A percentile compares a stretch with the other conserved stretches of the same genome.
These are phyloP conservation scores for Xerocomus brunneocitrinus DNA, from an alignment of 768 basidiomycete species.

Conservation along the genomic window DNA sequence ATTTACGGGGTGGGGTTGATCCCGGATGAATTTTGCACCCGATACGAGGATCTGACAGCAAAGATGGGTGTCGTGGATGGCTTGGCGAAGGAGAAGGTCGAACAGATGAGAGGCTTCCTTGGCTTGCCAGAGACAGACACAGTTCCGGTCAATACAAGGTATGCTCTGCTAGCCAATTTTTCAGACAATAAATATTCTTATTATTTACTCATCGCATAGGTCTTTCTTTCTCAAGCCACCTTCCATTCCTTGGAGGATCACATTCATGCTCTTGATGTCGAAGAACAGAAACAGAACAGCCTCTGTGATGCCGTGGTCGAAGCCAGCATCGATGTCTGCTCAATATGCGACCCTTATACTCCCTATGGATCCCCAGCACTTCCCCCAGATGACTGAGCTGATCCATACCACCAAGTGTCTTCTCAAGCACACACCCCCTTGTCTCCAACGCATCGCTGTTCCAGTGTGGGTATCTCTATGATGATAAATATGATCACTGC, in stretches of 20 bases:
- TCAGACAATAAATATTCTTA: neutral
- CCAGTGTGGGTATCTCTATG: slow-evolving; percentile 69
- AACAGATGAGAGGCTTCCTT: slow-evolving; percentile 53
- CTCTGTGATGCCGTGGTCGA: slow-evolving; percentile 71
- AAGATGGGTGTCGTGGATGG: slow-evolving; percentile 57
- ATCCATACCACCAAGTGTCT: too few relatives aligned
- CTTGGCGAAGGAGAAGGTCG: slow-evolving; percentile 51
- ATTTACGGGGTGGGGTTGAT: slow-evolving; percentile 85
- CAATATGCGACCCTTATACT: slow-evolving; percentile 65
- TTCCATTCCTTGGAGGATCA: slow-evolving; percentile 92
- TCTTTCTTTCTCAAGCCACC: slow-evolving; percentile 79
- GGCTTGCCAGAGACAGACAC: slow-evolving; percentile 65
- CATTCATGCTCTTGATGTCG: slow-evolving; percentile 74
- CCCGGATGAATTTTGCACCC: slow-evolving; percentile 77
- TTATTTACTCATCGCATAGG: slow-evolving; percentile 40
- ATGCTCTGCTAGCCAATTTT: neutral
- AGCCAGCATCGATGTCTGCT: slow-evolving; percentile 57
- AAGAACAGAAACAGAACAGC: slow-evolving; percentile 80
- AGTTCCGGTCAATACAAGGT: slow-evolving; percentile 81
- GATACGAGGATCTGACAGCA: slow-evolving; percentile 67
- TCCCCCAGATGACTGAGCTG: slow-evolving; percentile 44
- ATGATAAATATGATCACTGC: slow-evolving; percentile 74
- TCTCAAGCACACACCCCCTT: slow-evolving; percentile 77
- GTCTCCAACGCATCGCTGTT: slow-evolving; percentile 82
- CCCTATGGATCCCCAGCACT: slow-evolving; percentile 59